Base-by-base conservation (phyloP, 2,329 filamentous ascomycete genomes). In the Emmonsiellopsis sp. region DNA sequence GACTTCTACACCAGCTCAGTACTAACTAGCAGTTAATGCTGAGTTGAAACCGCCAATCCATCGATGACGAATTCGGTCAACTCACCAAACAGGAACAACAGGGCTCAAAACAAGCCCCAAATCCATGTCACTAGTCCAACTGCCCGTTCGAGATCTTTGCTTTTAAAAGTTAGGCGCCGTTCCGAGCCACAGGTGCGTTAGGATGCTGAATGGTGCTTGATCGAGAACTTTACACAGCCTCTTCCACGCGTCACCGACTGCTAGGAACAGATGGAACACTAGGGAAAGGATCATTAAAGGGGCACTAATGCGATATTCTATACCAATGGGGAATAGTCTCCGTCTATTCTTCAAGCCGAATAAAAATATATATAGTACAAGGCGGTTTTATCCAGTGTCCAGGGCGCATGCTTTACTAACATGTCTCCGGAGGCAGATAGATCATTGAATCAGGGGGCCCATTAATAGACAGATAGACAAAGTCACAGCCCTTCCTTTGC, bases 401-500 rank as follows among this genome's bases (percentile, higher is more conserved):
- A 49, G 9, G 37, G 9, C 32, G 16, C 15, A 20, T 10, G 15
- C 15, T 40, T 20, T 13, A 31, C 10, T 11, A 2, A 10, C 43
- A 37, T 38, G 16, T 49, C 20, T 30, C 46, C 13, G 11, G 34
- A 15, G 10, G 10, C n/a, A 20, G 9, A 20, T 15, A 10, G 13
- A 38, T 30, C 10, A 35, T 26, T 20, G 16, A 32, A 49, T 30
- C 34, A 35, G 34, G 37, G 38, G 20, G n/a, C 5, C 26, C 46
- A n/a, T 7, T 5, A 45, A 13, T 6, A 15, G 4, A 7, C 7
- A 15, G 34, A 7, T 15, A 42, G 7, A n/a, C 26, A 9, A 45
- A 16, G 43, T 70, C 58, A 74, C 13, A 74, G 60, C 1, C 80
- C 83, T 63, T 88, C 84, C 61, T 83, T 85, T 2, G 85, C 83